Evolutionary conservation across 1,139 yeast species (phyloP).

Genomic region (Pichia sp.): DNA sequence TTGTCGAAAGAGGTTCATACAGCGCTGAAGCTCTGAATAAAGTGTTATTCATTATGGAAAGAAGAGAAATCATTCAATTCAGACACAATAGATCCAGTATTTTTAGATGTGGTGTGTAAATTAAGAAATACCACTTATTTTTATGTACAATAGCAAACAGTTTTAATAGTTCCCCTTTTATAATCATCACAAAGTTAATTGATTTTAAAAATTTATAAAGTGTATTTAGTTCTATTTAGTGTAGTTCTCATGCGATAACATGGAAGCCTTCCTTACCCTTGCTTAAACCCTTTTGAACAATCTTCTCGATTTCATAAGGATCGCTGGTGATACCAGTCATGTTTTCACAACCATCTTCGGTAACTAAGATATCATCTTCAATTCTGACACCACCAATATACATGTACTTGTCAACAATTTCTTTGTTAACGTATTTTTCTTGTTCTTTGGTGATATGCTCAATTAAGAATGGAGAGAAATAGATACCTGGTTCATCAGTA

Average conservation of each 20-base stretch:
- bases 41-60: constrained; percentile 78
- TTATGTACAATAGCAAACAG: background rate
- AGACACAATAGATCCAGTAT: constrained; percentile 88
- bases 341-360: constrained; percentile 74
- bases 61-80: constrained; percentile 83
- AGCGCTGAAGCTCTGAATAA: constrained; percentile 76
- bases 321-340: constrained; percentile 82
- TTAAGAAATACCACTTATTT: no score
- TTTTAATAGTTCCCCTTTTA: background rate
- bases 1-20: constrained; percentile 63
- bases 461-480: constrained; percentile 81
- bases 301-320: constrained; percentile 74
- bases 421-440: constrained; percentile 59
- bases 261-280: constrained; percentile 68
- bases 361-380: constrained; percentile 87
- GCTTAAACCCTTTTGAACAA: constrained; percentile 65
- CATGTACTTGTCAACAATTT: constrained; percentile 73
- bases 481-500: constrained; percentile 95
- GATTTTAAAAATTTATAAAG: background rate
- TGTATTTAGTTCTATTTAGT: background rate
- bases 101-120: constrained; percentile 67
- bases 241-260: constrained; percentile 39
- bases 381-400: constrained; percentile 94
- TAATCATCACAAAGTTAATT: no score
- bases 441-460: constrained; percentile 61